Evolutionary conservation across 345 rosid genomes (phyloP).

Genomic region (Adansonia digitata): DNA sequence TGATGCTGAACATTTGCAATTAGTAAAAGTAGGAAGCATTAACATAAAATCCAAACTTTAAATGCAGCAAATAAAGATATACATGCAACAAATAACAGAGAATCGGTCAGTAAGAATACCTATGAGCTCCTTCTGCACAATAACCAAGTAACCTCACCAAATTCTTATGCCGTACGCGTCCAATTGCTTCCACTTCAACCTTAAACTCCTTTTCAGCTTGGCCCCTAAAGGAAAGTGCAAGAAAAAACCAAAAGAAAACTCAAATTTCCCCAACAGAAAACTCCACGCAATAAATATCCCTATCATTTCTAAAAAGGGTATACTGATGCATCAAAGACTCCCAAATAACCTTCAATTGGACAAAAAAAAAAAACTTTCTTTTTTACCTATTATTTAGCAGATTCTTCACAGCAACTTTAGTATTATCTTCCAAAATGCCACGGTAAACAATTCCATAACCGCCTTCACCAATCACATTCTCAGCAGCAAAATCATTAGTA

Average conservation of each 20-base stretch:
- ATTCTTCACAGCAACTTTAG: constrained; percentile 78
- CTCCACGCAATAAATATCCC: background rate
- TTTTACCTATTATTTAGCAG: constrained; percentile 73
- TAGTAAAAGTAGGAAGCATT: background rate
- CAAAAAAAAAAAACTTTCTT: background rate
- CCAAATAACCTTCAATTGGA: background rate
- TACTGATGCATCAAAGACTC: background rate
- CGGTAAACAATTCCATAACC: constrained; percentile 93
- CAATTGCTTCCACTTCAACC: constrained; percentile 97
- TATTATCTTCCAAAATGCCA: constrained; percentile 65
- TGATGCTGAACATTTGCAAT: background rate
- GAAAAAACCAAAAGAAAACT: constrained; percentile 7
- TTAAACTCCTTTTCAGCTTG: constrained; percentile 98
- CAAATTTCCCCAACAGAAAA: background rate
- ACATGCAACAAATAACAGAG: background rate
- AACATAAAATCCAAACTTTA: constrained; percentile 4
- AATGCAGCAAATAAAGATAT: background rate
- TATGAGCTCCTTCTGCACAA: constrained; percentile 96
- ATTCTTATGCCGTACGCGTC: constrained; percentile 91
- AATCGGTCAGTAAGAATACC: constrained; percentile 30
- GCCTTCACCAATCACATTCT: constrained; percentile 92
- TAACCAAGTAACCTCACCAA: constrained; percentile 92
- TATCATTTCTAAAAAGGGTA: background rate
- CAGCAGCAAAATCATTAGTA: constrained; percentile 63
- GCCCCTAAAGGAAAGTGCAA: constrained; percentile 43